These are phyloP conservation scores for Xylaria sp. DNA, from an alignment of 2,329 filamentous ascomycete genomes.

Conservation along the genomic window DNA sequence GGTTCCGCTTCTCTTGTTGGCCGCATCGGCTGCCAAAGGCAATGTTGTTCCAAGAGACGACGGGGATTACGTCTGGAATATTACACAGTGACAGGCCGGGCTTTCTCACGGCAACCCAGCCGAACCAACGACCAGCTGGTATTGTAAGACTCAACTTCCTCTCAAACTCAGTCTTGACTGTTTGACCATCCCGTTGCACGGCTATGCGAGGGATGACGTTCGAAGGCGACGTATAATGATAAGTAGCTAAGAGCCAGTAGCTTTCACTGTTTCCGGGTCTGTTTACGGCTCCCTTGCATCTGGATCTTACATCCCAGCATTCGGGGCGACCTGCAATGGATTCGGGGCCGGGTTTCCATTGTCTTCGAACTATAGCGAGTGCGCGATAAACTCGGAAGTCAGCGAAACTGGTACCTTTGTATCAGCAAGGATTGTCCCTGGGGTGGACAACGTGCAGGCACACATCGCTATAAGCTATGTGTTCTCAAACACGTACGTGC, in stretches of 20 bases:
- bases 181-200: not conserved
- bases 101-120: constrained; percentile 37
- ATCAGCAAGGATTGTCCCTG: constrained; percentile 28
- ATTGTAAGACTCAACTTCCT: constrained; percentile 24
- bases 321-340: constrained; percentile 26
- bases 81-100: constrained; percentile 35
- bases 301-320: constrained; percentile 27
- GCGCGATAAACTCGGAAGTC: constrained; percentile 7
- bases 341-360: constrained; percentile 27
- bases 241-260: constrained; percentile 18
- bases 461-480: constrained; percentile 35
- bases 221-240: not conserved
- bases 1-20: constrained; percentile 4
- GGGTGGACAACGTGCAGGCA: constrained; percentile 20
- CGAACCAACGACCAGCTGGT: constrained; percentile 30
- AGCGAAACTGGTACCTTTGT: constrained; percentile 19
- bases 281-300: constrained; percentile 3
- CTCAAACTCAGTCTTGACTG: not conserved
- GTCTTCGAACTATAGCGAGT: constrained; percentile 30
- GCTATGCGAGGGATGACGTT: not conserved
- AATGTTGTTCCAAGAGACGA: not conserved
- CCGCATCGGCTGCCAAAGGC: constrained; percentile 12
- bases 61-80: constrained; percentile 24
- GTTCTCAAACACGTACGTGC: constrained; percentile 30
- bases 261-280: constrained; percentile 26